Base-by-base conservation (phyloP, 306 rosid genomes). In the Glycine tomentella region DNA sequence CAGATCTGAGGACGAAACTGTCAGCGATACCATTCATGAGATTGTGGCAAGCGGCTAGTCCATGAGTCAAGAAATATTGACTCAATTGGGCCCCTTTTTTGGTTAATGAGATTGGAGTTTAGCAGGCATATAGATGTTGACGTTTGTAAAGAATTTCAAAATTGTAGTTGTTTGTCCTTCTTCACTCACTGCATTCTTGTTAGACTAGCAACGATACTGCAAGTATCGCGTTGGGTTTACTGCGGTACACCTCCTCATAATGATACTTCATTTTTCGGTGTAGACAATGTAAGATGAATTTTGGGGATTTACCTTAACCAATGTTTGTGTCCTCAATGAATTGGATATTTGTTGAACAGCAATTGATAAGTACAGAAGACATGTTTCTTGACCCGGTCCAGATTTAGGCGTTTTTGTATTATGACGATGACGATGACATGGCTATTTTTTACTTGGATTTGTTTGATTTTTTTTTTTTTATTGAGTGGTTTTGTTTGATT, bases 11-110 rank as follows among this genome's bases (percentile, higher is more conserved):
- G 94, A 92, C 68, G 97, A 83, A 80, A 70, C 76, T 0, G 93
- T 96, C 63, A 90, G 98, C 4, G 93, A 92, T 79, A 90, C 92
- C 84, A 92, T 96, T 76, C 98, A 96, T 42, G 99, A 90, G 85
- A 88, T 93, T 63, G 97, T 96, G 76, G 97, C 93, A 46, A 86
- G 98, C 81, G 98, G 99, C 84, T 38, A 36, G 87, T 87, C 40
- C 42, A n/a, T 17, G 33, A 20, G 61, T 80, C 74, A 79, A 80
- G 52, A 72, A 81, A 59, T 65, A 53, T 83, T 84, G 88, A 79
- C 81, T 71, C 38, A 72, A 48, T 55, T 20, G 69, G 40, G 71
- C 84, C 72, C 10, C 8, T 34, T 38, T 50, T 84, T 79, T 79
- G 85, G 73, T 82, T 71, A 38, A 77, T 72, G 87, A 82, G 80